phyloP scores from a whole-genome alignment of 768 basidiomycete species.

The Asterophora lycoperdoides region DNA sequence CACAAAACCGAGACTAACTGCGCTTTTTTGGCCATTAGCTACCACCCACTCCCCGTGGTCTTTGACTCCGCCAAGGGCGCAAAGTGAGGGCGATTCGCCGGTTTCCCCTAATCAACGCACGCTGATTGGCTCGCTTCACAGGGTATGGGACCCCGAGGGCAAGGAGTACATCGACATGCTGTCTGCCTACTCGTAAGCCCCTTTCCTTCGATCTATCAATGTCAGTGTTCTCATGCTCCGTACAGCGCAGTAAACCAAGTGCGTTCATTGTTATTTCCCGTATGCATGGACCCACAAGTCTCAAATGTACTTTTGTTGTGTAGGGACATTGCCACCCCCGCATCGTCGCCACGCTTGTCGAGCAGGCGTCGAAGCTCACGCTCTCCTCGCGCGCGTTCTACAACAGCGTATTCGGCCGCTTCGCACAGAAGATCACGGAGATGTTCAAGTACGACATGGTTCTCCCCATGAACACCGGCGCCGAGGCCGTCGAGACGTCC shows the following conservation, averaged over 20 bases:
- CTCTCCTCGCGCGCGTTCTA: conserved; percentile 96
- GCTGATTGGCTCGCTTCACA: conserved; percentile 21
- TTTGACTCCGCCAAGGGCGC: conserved; percentile 89
- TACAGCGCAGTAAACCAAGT: conserved; percentile 85
- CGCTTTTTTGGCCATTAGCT: conserved; percentile 61
- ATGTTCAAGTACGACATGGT: conserved; percentile 95
- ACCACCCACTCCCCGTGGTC: conserved; percentile 92
- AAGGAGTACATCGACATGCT: conserved; percentile 97
- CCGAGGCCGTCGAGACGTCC: conserved; percentile 97
- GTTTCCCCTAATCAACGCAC: conserved; percentile 10
- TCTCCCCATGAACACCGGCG: conserved; percentile 98
- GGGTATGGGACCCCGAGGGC: conserved; percentile 94
- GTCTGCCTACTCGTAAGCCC: conserved; percentile 87
- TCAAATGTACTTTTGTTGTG: conserved; percentile 2
- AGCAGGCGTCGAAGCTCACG: conserved; percentile 87
- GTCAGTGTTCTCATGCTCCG: conserved; percentile 1
- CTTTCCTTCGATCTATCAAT: conserved; percentile 8
- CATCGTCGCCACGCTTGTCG: conserved; percentile 75
- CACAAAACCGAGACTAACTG: conserved; percentile 31
- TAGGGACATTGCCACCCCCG: conserved; percentile 90
- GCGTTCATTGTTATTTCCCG: conserved; percentile 22
- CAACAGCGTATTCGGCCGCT: conserved; percentile 87
- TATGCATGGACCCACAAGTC: conserved; percentile 2
- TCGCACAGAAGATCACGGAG: conserved; percentile 77
- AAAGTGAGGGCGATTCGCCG: conserved; percentile 61